Conservation (phyloP, 2,329 filamentous ascomycete genomes). For the Madurella mycetomatis region DNA sequence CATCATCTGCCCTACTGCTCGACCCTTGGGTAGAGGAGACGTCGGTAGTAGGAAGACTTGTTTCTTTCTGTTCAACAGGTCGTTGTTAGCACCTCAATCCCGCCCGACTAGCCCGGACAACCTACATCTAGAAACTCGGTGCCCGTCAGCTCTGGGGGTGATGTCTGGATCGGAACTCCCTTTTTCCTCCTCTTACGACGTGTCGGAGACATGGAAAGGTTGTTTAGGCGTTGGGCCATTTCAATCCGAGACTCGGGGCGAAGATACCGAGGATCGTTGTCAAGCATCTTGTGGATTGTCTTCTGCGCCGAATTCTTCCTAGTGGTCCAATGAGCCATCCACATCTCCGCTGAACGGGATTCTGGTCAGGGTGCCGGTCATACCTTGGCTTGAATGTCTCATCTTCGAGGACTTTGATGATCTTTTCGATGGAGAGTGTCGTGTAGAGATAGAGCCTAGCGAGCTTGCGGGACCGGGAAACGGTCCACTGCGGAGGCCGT, state of each 20-base stretch:
- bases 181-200: conserved; percentile 26
- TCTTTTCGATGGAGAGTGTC: conserved; percentile 47
- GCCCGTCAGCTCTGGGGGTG: not conserved
- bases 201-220: conserved; percentile 39
- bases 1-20: conserved; percentile 14
- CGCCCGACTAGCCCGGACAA: not conserved
- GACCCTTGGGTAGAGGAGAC: conserved; percentile 10
- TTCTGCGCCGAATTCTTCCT: conserved; percentile 57
- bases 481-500: conserved; percentile 54
- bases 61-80: conserved; percentile 5
- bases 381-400: conserved; percentile 45
- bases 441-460: conserved; percentile 55
- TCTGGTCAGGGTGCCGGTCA: conserved; percentile 24
- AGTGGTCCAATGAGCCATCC: conserved; percentile 9
- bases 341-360: not conserved
- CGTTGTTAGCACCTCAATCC: not conserved
- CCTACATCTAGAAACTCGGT: not conserved
- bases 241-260: conserved; percentile 48
- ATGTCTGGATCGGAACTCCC: not conserved
- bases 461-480: conserved; percentile 49
- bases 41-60: conserved; percentile 2
- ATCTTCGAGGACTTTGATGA: conserved; percentile 45
- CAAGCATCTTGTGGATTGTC: conserved; percentile 51
- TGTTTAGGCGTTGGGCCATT: conserved; percentile 47
- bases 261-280: conserved; percentile 56